Evolutionary conservation across 495 filamentous ascomycete genomes (phyloP).

Genomic region (Aspergillus mulundensis): DNA sequence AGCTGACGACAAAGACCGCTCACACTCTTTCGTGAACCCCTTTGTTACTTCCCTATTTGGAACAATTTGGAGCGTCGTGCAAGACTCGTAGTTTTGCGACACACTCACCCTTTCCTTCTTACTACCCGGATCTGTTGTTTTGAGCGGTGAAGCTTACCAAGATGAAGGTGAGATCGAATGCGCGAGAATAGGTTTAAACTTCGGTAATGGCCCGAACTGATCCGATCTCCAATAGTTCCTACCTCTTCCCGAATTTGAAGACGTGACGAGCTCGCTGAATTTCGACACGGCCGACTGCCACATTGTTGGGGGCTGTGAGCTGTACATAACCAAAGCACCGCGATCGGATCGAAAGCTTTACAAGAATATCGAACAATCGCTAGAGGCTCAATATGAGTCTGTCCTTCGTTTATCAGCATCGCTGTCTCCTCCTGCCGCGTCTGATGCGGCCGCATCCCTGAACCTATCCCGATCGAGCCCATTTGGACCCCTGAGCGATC

Average conservation of each 20-base stretch:
- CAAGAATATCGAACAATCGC: constrained; percentile 83
- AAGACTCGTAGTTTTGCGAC: neutral
- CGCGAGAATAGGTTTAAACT: neutral
- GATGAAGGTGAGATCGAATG: constrained; percentile 25
- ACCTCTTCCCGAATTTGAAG: constrained; percentile 82
- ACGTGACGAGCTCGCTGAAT: constrained; percentile 82
- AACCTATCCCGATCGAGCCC: constrained; percentile 81
- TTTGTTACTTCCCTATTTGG: neutral
- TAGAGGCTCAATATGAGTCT: constrained; percentile 86
- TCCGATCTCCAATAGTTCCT: constrained; percentile 60
- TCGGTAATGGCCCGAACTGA: neutral
- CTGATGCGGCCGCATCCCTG: constrained; percentile 50
- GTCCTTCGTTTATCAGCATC: constrained; percentile 76
- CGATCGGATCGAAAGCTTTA: constrained; percentile 94
- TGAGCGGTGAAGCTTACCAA: constrained; percentile 11
- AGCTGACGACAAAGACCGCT: constrained; percentile 12
- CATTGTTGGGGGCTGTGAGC: constrained; percentile 85
- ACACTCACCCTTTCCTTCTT: neutral
- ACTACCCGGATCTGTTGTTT: neutral
- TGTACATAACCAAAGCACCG: constrained; percentile 95
- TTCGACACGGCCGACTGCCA: constrained; percentile 90
- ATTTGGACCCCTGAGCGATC: constrained; percentile 83
- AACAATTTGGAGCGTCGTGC: neutral
- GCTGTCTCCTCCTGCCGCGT: constrained; percentile 69
- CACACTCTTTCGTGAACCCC: neutral